Evolutionary conservation across 441 rosid species (phyloP).

Genomic region (Erodium moschatum): DNA sequence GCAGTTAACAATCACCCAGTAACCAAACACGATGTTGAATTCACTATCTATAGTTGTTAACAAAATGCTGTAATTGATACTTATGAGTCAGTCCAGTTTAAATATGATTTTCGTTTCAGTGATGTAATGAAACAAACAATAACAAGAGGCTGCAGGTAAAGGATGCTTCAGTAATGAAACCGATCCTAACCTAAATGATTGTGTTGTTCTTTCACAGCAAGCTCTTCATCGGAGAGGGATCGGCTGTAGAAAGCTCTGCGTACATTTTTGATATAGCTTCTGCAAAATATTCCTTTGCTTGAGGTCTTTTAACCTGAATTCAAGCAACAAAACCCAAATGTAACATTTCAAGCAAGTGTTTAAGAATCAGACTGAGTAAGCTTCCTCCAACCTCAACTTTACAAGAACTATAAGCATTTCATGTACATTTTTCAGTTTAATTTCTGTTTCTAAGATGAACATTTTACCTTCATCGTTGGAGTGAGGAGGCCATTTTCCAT

Average conservation of each 20-base stretch:
- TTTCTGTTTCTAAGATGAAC: background rate
- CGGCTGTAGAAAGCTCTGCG: slow-evolving; percentile 49
- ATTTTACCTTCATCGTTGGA: slow-evolving; percentile 84
- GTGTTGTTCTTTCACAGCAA: slow-evolving; percentile 1
- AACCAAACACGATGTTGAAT: too few species aligned
- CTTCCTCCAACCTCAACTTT: background rate
- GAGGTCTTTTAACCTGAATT: slow-evolving; percentile 84
- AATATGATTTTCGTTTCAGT: too few species aligned
- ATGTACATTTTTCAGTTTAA: background rate
- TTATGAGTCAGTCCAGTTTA: too few species aligned
- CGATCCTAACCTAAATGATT: background rate
- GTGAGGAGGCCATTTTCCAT: slow-evolving; percentile 80
- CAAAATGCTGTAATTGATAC: too few species aligned
- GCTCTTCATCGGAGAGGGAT: slow-evolving; percentile 25
- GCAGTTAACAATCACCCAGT: too few species aligned
- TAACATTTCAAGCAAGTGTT: background rate
- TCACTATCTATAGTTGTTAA: too few species aligned
- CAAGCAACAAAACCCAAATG: background rate
- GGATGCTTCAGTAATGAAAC: too few species aligned
- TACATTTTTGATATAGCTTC: slow-evolving; percentile 68
- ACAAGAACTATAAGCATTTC: background rate
- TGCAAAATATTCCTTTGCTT: slow-evolving; percentile 73
- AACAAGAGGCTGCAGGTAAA: too few species aligned
- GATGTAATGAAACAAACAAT: too few species aligned
- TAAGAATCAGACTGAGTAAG: background rate